These are phyloP conservation scores for Chamaecyparis obtusa DNA, from an alignment of 75 land plant species.

Conservation along the genomic window DNA sequence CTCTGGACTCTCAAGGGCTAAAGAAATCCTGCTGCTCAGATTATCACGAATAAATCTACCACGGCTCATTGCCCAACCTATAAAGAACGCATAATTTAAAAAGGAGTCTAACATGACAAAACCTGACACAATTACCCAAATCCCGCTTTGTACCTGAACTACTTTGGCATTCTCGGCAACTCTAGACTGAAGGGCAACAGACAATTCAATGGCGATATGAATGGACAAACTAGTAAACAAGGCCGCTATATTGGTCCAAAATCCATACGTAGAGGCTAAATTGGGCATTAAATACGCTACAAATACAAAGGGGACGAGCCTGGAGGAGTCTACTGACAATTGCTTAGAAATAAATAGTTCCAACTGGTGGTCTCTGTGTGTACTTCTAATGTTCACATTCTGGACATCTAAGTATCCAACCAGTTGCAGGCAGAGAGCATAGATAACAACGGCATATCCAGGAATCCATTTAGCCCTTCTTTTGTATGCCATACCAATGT, in stretches of 20 bases:
- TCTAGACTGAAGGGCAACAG: neutral
- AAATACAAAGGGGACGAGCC: neutral
- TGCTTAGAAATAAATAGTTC: neutral
- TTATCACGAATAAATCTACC: neutral
- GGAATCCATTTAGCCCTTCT: neutral
- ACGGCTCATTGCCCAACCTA: neutral
- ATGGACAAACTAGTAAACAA: neutral
- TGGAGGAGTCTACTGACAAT: neutral
- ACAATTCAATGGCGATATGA: neutral
- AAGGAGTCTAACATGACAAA: neutral
- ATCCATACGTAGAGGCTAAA: neutral
- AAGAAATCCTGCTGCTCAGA: neutral
- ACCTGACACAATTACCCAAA: neutral
- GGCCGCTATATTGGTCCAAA: neutral
- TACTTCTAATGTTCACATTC: neutral
- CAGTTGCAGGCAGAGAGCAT: neutral
- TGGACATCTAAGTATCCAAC: neutral
- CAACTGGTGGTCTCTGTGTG: neutral
- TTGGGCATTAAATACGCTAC: neutral
- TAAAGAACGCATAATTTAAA: rapidly evolving
- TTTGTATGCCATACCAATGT: too few species aligned
- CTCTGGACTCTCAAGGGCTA: neutral
- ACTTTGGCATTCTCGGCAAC: neutral
- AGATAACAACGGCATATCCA: neutral
- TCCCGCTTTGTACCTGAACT: neutral